These are phyloP conservation scores for Sporisorium exsertum DNA, from an alignment of 1,284 basidiomycete genomes.

Conservation along the genomic window DNA sequence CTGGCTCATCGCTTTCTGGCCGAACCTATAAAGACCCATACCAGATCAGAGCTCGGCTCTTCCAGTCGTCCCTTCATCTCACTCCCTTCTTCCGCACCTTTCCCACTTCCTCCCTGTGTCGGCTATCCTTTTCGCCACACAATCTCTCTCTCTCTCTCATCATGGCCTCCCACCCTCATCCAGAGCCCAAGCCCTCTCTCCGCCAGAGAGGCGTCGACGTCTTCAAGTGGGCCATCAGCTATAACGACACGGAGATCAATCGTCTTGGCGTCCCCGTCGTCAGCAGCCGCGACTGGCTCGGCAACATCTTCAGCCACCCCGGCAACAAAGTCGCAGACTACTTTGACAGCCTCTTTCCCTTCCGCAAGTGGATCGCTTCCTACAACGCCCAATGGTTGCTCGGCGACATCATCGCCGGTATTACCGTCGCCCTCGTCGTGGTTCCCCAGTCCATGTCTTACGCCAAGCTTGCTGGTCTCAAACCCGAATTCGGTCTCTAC, in stretches of 20 bases:
- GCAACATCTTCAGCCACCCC: constrained; percentile 50
- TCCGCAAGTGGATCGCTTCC: constrained; percentile 68
- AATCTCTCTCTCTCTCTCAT: not conserved
- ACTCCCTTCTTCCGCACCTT: not conserved
- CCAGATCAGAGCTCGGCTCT: too few relatives aligned
- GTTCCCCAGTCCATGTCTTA: constrained; percentile 72
- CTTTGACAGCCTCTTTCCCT: constrained; percentile 66
- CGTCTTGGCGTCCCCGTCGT: constrained; percentile 66
- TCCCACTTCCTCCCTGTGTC: constrained; percentile 5
- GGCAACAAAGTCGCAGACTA: constrained; percentile 50
- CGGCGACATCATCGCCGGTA: constrained; percentile 70
- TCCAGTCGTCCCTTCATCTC: not conserved
- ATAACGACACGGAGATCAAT: constrained; percentile 64
- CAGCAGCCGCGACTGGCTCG: constrained; percentile 60
- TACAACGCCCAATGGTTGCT: constrained; percentile 69
- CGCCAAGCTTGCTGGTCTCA: constrained; percentile 83
- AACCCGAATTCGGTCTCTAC: constrained; percentile 90
- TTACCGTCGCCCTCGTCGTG: constrained; percentile 70
- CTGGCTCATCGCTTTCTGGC: not conserved
- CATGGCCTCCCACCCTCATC: constrained; percentile 31
- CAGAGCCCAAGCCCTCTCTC: constrained; percentile 24
- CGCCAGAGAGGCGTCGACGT: constrained; percentile 29
- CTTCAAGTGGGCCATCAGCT: constrained; percentile 54
- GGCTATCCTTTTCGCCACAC: constrained; percentile 11
- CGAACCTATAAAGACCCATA: constrained; percentile 28